Base-by-base conservation (phyloP, 768 basidiomycete genomes). In the Calvatia gigantea region DNA sequence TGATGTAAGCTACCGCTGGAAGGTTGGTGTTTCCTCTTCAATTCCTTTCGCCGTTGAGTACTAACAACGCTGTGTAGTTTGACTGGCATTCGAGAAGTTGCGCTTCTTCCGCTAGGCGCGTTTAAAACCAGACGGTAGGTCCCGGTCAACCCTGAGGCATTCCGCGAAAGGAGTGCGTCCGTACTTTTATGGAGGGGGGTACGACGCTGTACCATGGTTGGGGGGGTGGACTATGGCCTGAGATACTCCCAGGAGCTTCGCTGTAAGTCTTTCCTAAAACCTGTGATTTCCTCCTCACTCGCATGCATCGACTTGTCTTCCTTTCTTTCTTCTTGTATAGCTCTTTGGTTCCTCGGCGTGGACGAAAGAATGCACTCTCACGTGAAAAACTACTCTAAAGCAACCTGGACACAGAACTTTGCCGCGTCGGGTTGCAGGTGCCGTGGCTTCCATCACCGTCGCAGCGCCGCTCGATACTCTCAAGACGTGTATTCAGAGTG, bases 91-190 rank as follows among this genome's bases (percentile, higher is more conserved):
- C 96, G 96, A 67, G 96, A 99, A 84, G 95, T 98, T 59, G 94
- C 96, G 31, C 85, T 99, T n/a, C 84, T 99, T 32, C 96, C 96
- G 2, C 81, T 98, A 4, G 96, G 98, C 67, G 95, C 85, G 21
- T 85, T 99, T 68, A 99, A 99, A 75, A 98, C 98, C 73, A 98
- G 97, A 76, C 88, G 94, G n/a, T n/a, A n/a, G n/a, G n/a, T n/a
- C 50, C 96, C 98, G 75, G 91, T 90, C 54, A 99, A 99, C 74
- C 96, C 96, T 1, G 97, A 98, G 65, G 96, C 96, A 1, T 94
- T 99, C 84, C 89, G 92, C 32, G 94, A 94, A 32, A 90, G 96
- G 23, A 94, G 94, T 17, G 80, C 62, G 59, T 97, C 53, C 87
- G 89, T 51, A 93, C 98, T 63, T 83, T 99, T 70, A 70, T 84